A percentile compares a stretch with the other conserved stretches of the same genome.
phyloP scores from a whole-genome alignment of 768 basidiomycete species.

The Termitomyces sp. region DNA sequence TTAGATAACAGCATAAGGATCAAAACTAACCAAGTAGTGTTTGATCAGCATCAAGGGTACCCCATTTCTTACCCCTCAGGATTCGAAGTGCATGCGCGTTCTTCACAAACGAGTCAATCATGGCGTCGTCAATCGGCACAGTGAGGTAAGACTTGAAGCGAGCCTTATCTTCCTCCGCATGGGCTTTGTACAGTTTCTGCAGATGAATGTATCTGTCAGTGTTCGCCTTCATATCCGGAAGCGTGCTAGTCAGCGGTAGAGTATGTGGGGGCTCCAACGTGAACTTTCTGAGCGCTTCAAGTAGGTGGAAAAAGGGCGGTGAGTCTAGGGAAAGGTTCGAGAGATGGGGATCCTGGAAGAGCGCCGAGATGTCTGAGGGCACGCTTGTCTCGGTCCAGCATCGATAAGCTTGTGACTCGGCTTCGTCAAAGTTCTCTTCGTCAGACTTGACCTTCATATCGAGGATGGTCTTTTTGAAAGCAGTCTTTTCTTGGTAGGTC shows the following conservation, averaged over 20 bases:
- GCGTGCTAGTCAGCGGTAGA: constrained; percentile 77
- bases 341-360: constrained; percentile 62
- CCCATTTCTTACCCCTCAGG: constrained; percentile 60
- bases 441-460: constrained; percentile 69
- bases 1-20: not conserved
- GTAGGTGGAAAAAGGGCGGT: constrained; percentile 72
- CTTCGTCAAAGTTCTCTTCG: constrained; percentile 98
- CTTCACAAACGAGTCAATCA: constrained; percentile 72
- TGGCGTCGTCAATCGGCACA: constrained; percentile 40
- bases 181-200: constrained; percentile 78
- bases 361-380: constrained; percentile 57
- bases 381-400: constrained; percentile 60
- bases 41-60: constrained; percentile 45
- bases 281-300: constrained; percentile 69
- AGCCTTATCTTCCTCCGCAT: constrained; percentile 66
- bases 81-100: constrained; percentile 73
- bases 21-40: constrained; percentile 34
- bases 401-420: constrained; percentile 81
- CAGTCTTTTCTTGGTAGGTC: constrained; percentile 61
- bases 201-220: constrained; percentile 79
- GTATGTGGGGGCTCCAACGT: constrained; percentile 49
- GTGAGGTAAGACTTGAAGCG: constrained; percentile 46
- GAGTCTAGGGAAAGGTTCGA: constrained; percentile 35
- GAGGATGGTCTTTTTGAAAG: constrained; percentile 68
- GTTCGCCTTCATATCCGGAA: constrained; percentile 96